Evolutionary conservation across 345 rosid genomes (phyloP).

Genomic region (Barbarea vulgaris): DNA sequence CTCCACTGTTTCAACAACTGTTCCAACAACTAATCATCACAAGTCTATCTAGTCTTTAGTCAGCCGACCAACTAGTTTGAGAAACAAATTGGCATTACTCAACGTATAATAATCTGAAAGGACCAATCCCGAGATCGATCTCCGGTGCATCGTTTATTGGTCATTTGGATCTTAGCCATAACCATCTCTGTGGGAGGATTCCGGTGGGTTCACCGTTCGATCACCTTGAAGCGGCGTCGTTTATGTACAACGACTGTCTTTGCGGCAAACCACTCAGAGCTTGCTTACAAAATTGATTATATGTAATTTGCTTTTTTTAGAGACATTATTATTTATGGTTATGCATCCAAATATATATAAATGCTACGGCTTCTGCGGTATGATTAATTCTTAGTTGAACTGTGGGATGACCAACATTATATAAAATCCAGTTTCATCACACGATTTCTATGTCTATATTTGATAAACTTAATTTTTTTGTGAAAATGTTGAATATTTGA

Average conservation of each 20-base stretch:
- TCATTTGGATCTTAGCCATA: conserved; percentile 86
- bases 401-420: conserved; percentile 3
- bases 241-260: conserved; percentile 67
- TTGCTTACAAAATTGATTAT: conserved; percentile 46
- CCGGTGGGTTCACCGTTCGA: conserved; percentile 78
- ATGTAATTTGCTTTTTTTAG: conserved; percentile 16
- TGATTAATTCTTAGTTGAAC: conserved; percentile 10
- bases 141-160: conserved; percentile 68
- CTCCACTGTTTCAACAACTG: too few relatives aligned
- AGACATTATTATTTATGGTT: conserved; percentile 21
- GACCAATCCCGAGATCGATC: conserved; percentile 63
- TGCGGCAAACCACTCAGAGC: conserved; percentile 78
- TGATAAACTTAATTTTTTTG: too few relatives aligned
- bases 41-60: too few relatives aligned
- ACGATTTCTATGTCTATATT: not conserved
- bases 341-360: conserved; percentile 13
- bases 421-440: conserved; percentile 2
- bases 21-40: too few relatives aligned
- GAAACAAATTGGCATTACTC: too few relatives aligned
- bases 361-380: conserved; percentile 1
- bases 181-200: conserved; percentile 80
- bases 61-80: too few relatives aligned
- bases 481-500: not conserved
- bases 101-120: conserved; percentile 61
- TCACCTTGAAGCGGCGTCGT: conserved; percentile 84